Base-by-base conservation (phyloP, 768 basidiomycete species). In the Mycena belliarum region DNA sequence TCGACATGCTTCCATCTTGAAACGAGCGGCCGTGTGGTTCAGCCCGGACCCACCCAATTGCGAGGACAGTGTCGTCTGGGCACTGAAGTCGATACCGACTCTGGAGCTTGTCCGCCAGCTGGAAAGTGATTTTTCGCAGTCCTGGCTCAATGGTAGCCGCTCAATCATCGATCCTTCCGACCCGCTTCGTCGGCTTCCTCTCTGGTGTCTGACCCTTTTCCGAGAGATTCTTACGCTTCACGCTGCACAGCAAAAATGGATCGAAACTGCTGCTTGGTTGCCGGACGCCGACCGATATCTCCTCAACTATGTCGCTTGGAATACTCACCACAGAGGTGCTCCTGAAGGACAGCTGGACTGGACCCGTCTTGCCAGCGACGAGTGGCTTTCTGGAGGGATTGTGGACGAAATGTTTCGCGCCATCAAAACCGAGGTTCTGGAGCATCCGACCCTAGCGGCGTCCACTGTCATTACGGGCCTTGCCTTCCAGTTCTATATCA, bases 301-400 rank as follows among this genome's bases (percentile, higher is more conserved):
- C 14, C 43, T 55, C 7, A 8, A 15, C 1, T 11, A 7, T 33
- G 46, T 55, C 20, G 1, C 33, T 7, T 55, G 53, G 53, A 32
- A 55, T 25, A 28, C 20, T 8, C 20, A 3, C 6, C 53, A 55
- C 32, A 7, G 12, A 1, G 53, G 53, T 3, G 45, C 45, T 20
- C 33, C 23, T 10, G 33, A 46, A 40, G 53, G 45, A 6, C 53
- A 55, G 11, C n/a, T 47, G 24, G 35, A 55, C 23, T 55, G 44
- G 53, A 55, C 53, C 14, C 33, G 53, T 2, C 53, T 55, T 16
- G 24, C 47, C 28, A 14, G 20, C 35, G 45, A 55, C 15, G 53
- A 38, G 32, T 55, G 53, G 53, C 33, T 55, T 2, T 55, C 45
- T 23, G 53, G 53, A 18, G 45, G 37, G 1, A 55, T 28, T 9